Evolutionary conservation across 805 yeast genomes (phyloP).

Genomic region (Cyberlindnera galapagoensis): DNA sequence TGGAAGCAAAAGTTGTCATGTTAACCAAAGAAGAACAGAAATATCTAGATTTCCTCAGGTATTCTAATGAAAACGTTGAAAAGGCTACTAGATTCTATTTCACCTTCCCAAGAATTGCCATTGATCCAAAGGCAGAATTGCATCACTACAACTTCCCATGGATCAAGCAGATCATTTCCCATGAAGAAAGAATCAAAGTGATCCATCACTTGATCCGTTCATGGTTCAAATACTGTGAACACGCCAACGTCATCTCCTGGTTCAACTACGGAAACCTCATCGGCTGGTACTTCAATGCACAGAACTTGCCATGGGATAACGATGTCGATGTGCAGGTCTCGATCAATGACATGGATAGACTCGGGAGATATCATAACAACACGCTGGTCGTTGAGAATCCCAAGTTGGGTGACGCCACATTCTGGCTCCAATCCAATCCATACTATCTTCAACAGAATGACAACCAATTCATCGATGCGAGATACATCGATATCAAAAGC

Average conservation of each 20-base stretch:
- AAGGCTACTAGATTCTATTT: conserved; percentile 22
- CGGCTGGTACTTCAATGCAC: conserved; percentile 58
- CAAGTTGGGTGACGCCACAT: conserved; percentile 27
- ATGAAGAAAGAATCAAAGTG: conserved; percentile 24
- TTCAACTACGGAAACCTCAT: conserved; percentile 58
- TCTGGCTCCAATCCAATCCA: conserved; percentile 30
- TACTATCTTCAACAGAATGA: conserved; percentile 32
- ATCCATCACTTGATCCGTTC: conserved; percentile 45
- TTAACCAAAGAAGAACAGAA: conserved; percentile 19
- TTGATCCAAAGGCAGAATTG: conserved; percentile 22
- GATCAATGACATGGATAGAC: conserved; percentile 32
- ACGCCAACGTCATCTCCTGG: conserved; percentile 45
- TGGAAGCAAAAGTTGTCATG: conserved; percentile 4
- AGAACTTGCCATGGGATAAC: conserved; percentile 53
- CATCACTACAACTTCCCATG: conserved; percentile 29
- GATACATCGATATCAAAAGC: conserved; percentile 42
- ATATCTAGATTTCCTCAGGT: conserved; percentile 21
- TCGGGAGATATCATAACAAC: conserved; percentile 44
- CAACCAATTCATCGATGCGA: conserved; percentile 35
- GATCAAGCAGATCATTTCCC: conserved; percentile 24
- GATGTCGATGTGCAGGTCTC: conserved; percentile 61
- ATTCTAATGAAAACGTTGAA: conserved; percentile 20
- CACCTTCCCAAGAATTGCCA: conserved; percentile 22
- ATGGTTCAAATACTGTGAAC: conserved; percentile 45
- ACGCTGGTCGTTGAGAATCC: conserved; percentile 39